Evolutionary conservation across 2,329 filamentous ascomycete species (phyloP), one percentile per base, ranked within the genome.

Genomic region (Trichoderma sp.): DNA sequence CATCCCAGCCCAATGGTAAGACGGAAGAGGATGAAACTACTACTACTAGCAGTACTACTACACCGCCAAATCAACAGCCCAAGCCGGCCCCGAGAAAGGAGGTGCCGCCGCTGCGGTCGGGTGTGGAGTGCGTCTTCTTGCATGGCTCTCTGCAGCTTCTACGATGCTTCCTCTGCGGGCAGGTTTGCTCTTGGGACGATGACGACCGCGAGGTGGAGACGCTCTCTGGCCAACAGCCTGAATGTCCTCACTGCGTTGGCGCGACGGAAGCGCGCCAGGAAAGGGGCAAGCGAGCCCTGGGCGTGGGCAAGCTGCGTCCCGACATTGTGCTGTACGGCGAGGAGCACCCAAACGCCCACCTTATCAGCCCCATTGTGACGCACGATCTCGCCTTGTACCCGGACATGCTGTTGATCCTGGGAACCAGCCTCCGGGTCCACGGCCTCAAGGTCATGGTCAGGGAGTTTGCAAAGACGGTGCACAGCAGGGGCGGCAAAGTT

Each of bases 281-380:
- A 73, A 87, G 83, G 64, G 91, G 91, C 14, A 92, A 92, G 77
- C 86, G 91, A 72, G 89, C 89, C 0, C 83, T 92, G 6, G 89
- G 90, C 4, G 86, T 93, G 3, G 91, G 91, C 39, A 90, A 90
- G 73, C 83, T 93, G 21, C 84, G 91, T 51, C 91, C 91, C 0
- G 91, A 93, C 76, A 92, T 93, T 76, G 91, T 93, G 2, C 83
- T 93, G 1, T 93, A 93, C 76, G 91, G 91, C 26, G 91, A 93
- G 77, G 90, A 93, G 67, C 90, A 93, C 75, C 91, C 91, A 0
- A 87, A 87, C 36, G 88, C 89, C 2, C 89, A 92, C 72, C 83
- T 91, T 6, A 91, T 93, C 74, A 90, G 89, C 26, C 88, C 89
- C 2, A 87, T 93, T 14, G 86, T 92, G 15, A 90, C 90, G 15